Percentiles rank a stretch among this genome's conserved stretches.
Conservation (phyloP, 208 protist species). For the Polymyxa betae region DNA sequence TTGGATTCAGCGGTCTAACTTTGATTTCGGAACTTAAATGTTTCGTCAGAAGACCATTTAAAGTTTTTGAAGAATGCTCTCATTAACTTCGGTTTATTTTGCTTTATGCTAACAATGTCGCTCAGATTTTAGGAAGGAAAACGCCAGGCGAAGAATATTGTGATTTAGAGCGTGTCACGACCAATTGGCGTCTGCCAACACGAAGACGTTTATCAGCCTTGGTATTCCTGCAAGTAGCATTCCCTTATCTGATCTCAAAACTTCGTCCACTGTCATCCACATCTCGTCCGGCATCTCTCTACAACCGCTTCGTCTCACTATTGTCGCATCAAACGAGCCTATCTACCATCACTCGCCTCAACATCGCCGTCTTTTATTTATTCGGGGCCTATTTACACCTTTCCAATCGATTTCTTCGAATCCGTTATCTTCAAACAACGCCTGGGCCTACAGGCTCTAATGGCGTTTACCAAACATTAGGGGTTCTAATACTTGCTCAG, state of each 20-base stretch:
- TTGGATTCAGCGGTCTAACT: too few species aligned
- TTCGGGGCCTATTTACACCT: constrained; percentile 3
- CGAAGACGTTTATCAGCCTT: not conserved
- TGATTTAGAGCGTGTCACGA: constrained; percentile 12
- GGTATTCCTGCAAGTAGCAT: not conserved
- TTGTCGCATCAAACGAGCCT: not conserved
- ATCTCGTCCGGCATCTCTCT: not conserved
- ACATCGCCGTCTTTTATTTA: constrained; percentile 27
- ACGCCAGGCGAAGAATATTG: constrained; percentile 47
- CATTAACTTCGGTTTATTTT: not conserved
- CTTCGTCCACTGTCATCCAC: not conserved
- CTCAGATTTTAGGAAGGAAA: constrained; percentile 20
- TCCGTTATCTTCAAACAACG: constrained; percentile 14
- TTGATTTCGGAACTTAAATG: too few species aligned
- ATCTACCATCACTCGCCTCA: not conserved
- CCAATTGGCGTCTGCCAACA: not conserved
- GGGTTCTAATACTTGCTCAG: not conserved
- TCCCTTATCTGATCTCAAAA: not conserved
- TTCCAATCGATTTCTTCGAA: not conserved
- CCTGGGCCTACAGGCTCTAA: not conserved
- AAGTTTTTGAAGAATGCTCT: too few species aligned
- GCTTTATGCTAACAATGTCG: not conserved
- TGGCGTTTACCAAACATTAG: not conserved
- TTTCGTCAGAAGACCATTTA: too few species aligned
- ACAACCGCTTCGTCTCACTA: not conserved